phyloP scores from a whole-genome alignment of 2,329 filamentous ascomycete genomes.

The Kalmusia sp. region DNA sequence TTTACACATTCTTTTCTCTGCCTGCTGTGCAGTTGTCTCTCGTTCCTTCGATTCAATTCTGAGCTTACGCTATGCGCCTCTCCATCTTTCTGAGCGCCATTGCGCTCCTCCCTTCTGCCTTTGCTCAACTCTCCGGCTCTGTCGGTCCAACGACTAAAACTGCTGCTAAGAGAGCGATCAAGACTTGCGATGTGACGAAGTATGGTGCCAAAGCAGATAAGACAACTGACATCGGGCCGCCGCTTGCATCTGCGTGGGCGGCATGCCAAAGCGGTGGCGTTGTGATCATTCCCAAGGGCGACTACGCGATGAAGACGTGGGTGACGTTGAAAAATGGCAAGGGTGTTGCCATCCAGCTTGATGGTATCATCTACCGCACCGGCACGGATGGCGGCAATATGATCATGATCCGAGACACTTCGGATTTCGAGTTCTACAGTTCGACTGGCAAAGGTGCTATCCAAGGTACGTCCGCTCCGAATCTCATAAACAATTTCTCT shows the following conservation, averaged over 20 bases:
- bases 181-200: conserved; percentile 61
- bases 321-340: conserved; percentile 56
- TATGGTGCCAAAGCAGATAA: conserved; percentile 61
- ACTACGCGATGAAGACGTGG: conserved; percentile 60
- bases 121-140: conserved; percentile 42
- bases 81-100: conserved; percentile 29
- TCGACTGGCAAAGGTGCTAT: conserved; percentile 60
- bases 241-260: conserved; percentile 57
- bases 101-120: conserved; percentile 24
- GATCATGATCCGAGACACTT: conserved; percentile 58
- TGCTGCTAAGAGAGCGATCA: conserved; percentile 34
- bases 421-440: conserved; percentile 63
- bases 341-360: conserved; percentile 60
- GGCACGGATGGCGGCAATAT: conserved; percentile 60
- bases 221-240: conserved; percentile 58
- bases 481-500: background rate
- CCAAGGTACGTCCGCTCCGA: conserved; percentile 45
- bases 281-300: conserved; percentile 58
- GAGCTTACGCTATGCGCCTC: conserved; percentile 32
- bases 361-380: conserved; percentile 61
- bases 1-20: conserved; percentile 11
- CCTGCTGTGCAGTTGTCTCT: conserved; percentile 30
- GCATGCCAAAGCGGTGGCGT: conserved; percentile 60
- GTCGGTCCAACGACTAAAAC: conserved; percentile 40
- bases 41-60: conserved; percentile 3